phyloP scores from a whole-genome alignment of 2,329 filamentous ascomycete genomes.

The Phaeosphaeriaceae sp. region DNA sequence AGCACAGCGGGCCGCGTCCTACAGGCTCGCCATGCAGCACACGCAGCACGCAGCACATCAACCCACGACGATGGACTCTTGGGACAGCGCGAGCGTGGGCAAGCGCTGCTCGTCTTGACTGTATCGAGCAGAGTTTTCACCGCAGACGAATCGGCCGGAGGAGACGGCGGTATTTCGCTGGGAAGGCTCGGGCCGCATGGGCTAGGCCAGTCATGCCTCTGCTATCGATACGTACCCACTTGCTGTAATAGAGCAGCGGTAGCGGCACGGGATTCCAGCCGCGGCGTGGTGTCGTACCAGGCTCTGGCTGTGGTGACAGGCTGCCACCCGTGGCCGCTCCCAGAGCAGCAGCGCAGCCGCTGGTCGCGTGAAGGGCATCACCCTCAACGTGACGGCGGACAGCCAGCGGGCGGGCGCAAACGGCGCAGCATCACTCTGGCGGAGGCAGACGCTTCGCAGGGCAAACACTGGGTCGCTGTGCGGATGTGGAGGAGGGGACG shows the following conservation, averaged over 20 bases:
- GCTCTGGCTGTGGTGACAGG: neutral
- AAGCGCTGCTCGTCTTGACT: constrained; percentile 23
- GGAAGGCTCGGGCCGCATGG: constrained; percentile 42
- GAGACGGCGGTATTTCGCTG: constrained; percentile 27
- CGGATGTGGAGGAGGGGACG: constrained; percentile 14
- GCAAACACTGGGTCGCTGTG: constrained; percentile 22
- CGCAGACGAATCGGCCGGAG: constrained; percentile 27
- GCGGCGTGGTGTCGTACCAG: constrained; percentile 32
- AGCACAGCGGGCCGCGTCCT: constrained; percentile 23
- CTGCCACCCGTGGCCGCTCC: neutral
- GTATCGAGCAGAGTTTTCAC: constrained; percentile 35
- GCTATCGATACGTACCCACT: constrained; percentile 25
- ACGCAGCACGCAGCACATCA: constrained; percentile 2
- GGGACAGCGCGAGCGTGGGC: constrained; percentile 3
- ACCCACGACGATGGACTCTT: constrained; percentile 2
- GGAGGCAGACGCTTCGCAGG: constrained; percentile 13
- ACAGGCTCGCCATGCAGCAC: constrained; percentile 12
- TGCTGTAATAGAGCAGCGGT: neutral
- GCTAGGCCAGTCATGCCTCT: constrained; percentile 27
- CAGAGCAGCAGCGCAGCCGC: neutral
- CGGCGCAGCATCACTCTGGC: constrained; percentile 24
- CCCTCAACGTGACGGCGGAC: neutral
- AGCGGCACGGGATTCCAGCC: constrained; percentile 26
- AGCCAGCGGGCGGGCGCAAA: constrained; percentile 15
- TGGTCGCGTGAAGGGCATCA: neutral